Evolutionary conservation across 352 stramenopile species (phyloP).

Genomic region (Blastocystis sp.): DNA sequence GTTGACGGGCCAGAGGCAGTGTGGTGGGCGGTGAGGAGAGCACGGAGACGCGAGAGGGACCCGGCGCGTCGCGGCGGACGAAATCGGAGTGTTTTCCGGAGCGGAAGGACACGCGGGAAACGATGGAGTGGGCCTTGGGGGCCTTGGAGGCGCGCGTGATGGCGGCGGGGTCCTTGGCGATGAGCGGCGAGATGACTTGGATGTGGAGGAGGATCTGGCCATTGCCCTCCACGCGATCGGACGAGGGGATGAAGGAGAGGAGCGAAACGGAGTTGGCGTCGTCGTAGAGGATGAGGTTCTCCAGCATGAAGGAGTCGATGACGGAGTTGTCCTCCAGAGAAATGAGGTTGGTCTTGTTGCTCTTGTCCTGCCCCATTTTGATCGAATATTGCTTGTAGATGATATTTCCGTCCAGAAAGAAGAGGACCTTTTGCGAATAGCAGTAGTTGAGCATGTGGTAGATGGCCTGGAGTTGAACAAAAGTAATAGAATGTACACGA

Average conservation of each 20-base stretch:
- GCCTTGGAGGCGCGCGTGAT: background rate
- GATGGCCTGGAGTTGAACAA: conserved; percentile 3
- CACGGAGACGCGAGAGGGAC: background rate
- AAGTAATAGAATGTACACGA: background rate
- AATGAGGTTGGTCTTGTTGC: conserved; percentile 10
- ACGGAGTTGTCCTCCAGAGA: conserved; percentile 24
- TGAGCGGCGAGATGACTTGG: background rate
- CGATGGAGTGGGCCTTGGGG: background rate
- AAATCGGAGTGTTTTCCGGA: background rate
- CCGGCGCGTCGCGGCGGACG: background rate
- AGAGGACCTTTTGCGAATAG: conserved; percentile 36
- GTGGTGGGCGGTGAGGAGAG: background rate
- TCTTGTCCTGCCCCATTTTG: conserved; percentile 28
- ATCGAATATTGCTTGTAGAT: conserved; percentile 50
- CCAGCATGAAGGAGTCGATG: conserved; percentile 46
- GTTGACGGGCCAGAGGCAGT: background rate
- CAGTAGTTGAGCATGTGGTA: conserved; percentile 65
- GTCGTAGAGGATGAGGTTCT: conserved; percentile 42
- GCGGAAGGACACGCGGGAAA: background rate
- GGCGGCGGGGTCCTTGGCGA: background rate
- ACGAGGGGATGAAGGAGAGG: conserved; percentile 36
- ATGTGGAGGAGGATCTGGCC: conserved; percentile 35
- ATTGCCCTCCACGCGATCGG: conserved; percentile 42
- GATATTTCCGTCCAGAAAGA: conserved; percentile 38
- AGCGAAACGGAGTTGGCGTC: background rate